Evolutionary conservation across 2,329 filamentous ascomycete genomes (phyloP).

Genomic region (Paecilomyces fulvus): DNA sequence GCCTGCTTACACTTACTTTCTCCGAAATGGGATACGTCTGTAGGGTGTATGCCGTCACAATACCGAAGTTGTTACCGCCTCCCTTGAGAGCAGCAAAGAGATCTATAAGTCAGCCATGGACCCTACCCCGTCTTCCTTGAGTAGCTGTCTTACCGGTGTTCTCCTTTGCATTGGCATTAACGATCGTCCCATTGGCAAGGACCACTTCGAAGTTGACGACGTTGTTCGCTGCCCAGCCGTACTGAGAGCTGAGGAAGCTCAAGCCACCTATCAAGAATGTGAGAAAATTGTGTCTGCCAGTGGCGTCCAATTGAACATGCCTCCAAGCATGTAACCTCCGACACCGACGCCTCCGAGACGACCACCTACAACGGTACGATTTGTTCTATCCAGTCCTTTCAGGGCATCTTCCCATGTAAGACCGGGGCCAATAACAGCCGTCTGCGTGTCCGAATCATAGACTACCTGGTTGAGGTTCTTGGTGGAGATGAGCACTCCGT

Average conservation of each 20-base stretch:
- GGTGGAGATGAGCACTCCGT: conserved; percentile 38
- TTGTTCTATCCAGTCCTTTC: conserved; percentile 21
- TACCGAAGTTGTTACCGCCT: conserved; percentile 37
- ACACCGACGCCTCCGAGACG: conserved; percentile 42
- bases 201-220: conserved; percentile 41
- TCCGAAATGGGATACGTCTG: conserved; percentile 23
- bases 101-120: conserved; percentile 16
- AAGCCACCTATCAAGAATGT: conserved; percentile 20
- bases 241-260: conserved; percentile 45
- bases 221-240: conserved; percentile 43
- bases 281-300: not conserved
- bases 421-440: conserved; percentile 32
- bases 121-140: not conserved
- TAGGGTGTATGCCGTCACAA: conserved; percentile 33
- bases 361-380: conserved; percentile 34
- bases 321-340: conserved; percentile 40
- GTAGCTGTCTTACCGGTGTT: conserved; percentile 17
- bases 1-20: conserved; percentile 10
- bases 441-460: conserved; percentile 27
- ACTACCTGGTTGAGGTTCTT: conserved; percentile 33
- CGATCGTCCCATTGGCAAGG: conserved; percentile 39
- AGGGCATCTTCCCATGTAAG: conserved; percentile 27
- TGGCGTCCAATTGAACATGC: conserved; percentile 14
- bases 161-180: conserved; percentile 30
- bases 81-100: conserved; percentile 36